phyloP scores from a whole-genome alignment of 2,329 filamentous ascomycete species.

The Albophoma yamanashiensis region DNA sequence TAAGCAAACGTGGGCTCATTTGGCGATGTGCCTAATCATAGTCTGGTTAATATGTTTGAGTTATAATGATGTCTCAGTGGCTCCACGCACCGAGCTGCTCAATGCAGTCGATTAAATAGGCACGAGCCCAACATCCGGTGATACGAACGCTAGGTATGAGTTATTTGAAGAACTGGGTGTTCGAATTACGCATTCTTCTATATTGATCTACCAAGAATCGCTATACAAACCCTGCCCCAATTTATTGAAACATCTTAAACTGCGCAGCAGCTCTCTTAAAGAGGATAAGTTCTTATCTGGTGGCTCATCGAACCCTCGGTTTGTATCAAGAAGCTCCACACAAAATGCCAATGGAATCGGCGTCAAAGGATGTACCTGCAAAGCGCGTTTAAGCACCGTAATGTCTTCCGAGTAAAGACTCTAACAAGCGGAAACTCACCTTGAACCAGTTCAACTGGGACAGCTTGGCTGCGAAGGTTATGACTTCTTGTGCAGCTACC shows the following conservation, averaged over 20 bases:
- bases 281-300: background rate
- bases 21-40: too few species aligned
- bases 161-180: background rate
- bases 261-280: background rate
- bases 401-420: background rate
- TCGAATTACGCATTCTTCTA: background rate
- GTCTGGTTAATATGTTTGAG: too few species aligned
- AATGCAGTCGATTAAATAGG: too few species aligned
- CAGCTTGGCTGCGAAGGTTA: background rate
- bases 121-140: too few species aligned
- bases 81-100: too few species aligned
- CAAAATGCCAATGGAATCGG: background rate
- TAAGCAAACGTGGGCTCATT: too few species aligned
- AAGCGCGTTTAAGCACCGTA: background rate
- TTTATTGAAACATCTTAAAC: background rate
- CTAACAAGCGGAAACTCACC: background rate
- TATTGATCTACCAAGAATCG: background rate
- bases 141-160: too few species aligned
- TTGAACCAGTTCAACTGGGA: background rate
- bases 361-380: constrained; percentile 3
- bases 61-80: too few species aligned
- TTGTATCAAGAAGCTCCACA: constrained; percentile 3
- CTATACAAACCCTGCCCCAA: background rate
- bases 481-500: background rate
- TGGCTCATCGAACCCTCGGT: background rate